Percentiles rank a stretch among this genome's conserved stretches.
Conservation (phyloP, 176 grass and related monocot species). For the Zoysia japonica region DNA sequence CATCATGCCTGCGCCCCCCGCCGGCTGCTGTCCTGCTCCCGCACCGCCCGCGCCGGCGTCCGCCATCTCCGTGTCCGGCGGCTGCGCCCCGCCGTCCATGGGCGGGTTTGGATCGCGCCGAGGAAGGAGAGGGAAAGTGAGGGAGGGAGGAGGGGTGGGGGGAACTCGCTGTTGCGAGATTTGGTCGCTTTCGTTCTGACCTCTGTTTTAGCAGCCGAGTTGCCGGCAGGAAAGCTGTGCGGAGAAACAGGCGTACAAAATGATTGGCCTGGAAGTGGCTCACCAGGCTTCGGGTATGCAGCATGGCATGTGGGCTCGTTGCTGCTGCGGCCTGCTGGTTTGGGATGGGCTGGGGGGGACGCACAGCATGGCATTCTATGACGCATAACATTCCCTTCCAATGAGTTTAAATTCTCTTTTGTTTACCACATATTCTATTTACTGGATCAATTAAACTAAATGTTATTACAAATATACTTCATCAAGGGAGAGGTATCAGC, state of each 20-base stretch:
- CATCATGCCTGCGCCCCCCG: slow-evolving; percentile 33
- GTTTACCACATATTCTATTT: too few species aligned
- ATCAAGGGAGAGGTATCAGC: slow-evolving; percentile 40
- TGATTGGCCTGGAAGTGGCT: not conserved
- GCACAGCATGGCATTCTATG: too few species aligned
- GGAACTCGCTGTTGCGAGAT: slow-evolving; percentile 50
- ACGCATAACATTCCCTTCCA: too few species aligned
- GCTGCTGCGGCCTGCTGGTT: too few species aligned
- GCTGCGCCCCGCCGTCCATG: slow-evolving; percentile 63
- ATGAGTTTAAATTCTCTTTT: too few species aligned
- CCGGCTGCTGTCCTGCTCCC: not conserved
- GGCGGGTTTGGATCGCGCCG: slow-evolving; percentile 39
- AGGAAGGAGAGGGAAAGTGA: slow-evolving; percentile 28
- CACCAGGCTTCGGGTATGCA: not conserved
- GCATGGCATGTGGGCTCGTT: too few species aligned
- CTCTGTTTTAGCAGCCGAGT: slow-evolving; percentile 14
- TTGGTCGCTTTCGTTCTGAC: slow-evolving; percentile 40
- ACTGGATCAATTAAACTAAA: too few species aligned
- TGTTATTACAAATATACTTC: not conserved
- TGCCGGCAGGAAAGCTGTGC: too few species aligned
- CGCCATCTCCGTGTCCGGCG: slow-evolving; percentile 75
- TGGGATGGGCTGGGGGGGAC: too few species aligned
- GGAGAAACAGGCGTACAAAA: not conserved
- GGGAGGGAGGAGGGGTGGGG: slow-evolving; percentile 11
- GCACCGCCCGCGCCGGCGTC: slow-evolving; percentile 41